phyloP scores from a whole-genome alignment of 1,284 basidiomycete genomes.

The Apiotrichum brassicae region DNA sequence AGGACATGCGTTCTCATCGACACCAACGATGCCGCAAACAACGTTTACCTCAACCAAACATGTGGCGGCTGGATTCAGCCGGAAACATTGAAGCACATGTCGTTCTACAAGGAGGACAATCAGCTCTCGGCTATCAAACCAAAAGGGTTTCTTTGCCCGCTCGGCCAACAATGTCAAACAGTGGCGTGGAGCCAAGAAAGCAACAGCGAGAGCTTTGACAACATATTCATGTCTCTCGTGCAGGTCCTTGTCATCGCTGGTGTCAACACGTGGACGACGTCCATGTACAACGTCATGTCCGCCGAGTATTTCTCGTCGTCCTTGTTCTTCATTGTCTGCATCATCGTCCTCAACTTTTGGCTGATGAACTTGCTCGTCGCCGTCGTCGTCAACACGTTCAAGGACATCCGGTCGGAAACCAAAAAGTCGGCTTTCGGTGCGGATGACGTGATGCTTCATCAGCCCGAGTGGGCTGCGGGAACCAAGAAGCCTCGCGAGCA shows the following conservation, averaged over 20 bases:
- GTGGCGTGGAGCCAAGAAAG: slow-evolving; percentile 57
- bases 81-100: slow-evolving; percentile 46
- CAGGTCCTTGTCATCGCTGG: slow-evolving; percentile 83
- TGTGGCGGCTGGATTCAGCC: slow-evolving; percentile 76
- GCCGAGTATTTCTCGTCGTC: slow-evolving; percentile 83
- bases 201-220: slow-evolving; percentile 79
- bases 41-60: slow-evolving; percentile 35
- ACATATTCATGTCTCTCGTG: slow-evolving; percentile 71
- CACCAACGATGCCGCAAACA: slow-evolving; percentile 34
- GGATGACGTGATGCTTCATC: slow-evolving; percentile 50
- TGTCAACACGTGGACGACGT: slow-evolving; percentile 50
- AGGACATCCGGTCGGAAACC: slow-evolving; percentile 79
- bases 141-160: slow-evolving; percentile 78
- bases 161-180: slow-evolving; percentile 65
- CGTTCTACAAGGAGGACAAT: slow-evolving; percentile 27
- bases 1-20: slow-evolving; percentile 52
- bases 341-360: slow-evolving; percentile 87
- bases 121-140: slow-evolving; percentile 49
- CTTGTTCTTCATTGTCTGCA: slow-evolving; percentile 78
- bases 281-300: slow-evolving; percentile 90
- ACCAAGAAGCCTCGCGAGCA: slow-evolving; percentile 24
- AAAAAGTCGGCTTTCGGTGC: slow-evolving; percentile 91
- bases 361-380: slow-evolving; percentile 92
- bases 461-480: slow-evolving; percentile 33
- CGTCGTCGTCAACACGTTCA: slow-evolving; percentile 93